Evolutionary conservation across 352 stramenopile genomes (phyloP), one percentile per base, ranked within the genome.

Genomic region (Phytophthora vignae): DNA sequence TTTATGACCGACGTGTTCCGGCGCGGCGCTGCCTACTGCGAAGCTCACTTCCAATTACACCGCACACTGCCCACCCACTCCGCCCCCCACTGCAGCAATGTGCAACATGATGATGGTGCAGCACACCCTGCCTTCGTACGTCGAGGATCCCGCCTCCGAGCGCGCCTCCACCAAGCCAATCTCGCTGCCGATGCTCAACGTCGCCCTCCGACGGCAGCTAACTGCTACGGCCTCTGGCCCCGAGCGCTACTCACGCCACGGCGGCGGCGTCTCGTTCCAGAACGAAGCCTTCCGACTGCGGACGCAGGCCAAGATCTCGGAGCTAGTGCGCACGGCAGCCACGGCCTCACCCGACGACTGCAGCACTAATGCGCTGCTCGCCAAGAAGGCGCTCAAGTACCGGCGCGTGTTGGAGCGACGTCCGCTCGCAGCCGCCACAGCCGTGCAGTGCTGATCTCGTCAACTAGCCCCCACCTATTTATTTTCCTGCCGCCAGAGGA

Each of bases 311-410:
- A 84, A 81, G 33, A 61, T 71, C 27, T 64, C 60, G 40, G 73
- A 76, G 42, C 71, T 86, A 11, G 50, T 81, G 19, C 58, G 60
- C 8, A 73, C 56, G 3, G 76, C 68, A 27, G 44, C 67, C 8
- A 71, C 56, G 3, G 76, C 68, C 33, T 54, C 67, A 7, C 19
- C 53, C 21, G 50, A 58, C 15, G 38, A 2, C 11, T 71, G 68
- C 67, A 79, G 54, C 42, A 83, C 64, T 49, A 78, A 72, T 59
- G 64, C 75, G 12, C 40, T 83, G 40, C 69, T 90, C 12, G 82
- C 82, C 49, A 72, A 64, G 61, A 87, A 84, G 62, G 75, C 79
- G 33, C 77, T 89, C 46, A 81, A 82, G 66, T 89, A 84, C 60
- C 79, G 82, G 40, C 81, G 77, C 33, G 71, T 84, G 9, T 55